Evolutionary conservation across 164 flowering plant species (phyloP).

Genomic region (Magnolia changhungtana): DNA sequence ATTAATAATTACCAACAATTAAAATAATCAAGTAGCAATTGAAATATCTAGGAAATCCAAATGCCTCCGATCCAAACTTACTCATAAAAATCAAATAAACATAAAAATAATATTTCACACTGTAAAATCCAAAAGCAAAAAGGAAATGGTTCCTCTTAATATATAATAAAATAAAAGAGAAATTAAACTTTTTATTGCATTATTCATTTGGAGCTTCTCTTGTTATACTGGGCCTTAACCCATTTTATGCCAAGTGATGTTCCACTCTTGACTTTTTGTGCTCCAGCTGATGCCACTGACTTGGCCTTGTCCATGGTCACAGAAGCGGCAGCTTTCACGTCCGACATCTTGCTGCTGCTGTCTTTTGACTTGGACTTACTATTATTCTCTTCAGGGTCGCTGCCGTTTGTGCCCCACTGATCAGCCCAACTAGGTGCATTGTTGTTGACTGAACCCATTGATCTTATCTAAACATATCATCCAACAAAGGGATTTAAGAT

Average conservation of each 20-base stretch:
- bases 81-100: no score
- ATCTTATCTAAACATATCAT: not conserved
- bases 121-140: no score
- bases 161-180: no score
- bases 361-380: constrained; percentile 4
- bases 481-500: not conserved
- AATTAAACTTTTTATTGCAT: no score
- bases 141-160: no score
- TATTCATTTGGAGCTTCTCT: constrained; percentile 31
- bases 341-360: constrained; percentile 34
- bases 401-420: constrained; percentile 74
- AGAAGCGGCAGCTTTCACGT: constrained; percentile 32
- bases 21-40: no score
- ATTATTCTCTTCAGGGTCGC: constrained; percentile 32
- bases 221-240: constrained; percentile 57
- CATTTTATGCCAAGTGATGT: constrained; percentile 58
- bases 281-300: constrained; percentile 46
- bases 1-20: no score
- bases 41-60: no score
- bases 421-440: constrained; percentile 82
- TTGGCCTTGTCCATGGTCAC: constrained; percentile 51
- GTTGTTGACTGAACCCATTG: constrained; percentile 23
- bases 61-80: no score
- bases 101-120: no score
- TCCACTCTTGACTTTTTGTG: constrained; percentile 56